Evolutionary conservation across 179 eudicot genomes (phyloP).

Genomic region (Beta lomatogona): DNA sequence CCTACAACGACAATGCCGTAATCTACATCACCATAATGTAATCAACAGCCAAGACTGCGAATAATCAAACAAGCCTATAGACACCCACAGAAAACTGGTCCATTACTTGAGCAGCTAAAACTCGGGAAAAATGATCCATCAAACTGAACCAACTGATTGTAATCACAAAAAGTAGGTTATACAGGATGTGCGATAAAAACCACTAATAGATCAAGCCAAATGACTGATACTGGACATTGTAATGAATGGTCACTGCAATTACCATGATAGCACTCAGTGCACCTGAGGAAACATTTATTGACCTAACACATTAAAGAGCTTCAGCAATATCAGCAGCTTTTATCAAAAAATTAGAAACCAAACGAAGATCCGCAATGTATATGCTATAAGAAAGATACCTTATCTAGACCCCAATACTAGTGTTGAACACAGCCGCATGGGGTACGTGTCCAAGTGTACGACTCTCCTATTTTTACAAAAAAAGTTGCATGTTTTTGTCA

Average conservation of each 20-base stretch:
- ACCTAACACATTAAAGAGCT: too few relatives aligned
- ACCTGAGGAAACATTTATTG: too few relatives aligned
- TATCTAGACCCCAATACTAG: background rate
- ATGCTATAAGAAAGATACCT: background rate
- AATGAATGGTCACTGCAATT: background rate
- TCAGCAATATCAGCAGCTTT: too few relatives aligned
- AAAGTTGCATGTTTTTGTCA: background rate
- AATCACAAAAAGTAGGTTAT: background rate
- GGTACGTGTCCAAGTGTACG: background rate
- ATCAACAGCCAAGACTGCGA: background rate
- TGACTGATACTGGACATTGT: background rate
- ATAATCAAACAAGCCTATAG: background rate
- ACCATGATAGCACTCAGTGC: background rate
- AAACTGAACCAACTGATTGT: background rate
- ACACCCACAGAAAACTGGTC: background rate
- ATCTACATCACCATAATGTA: background rate
- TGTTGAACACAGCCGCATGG: background rate
- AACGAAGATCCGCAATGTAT: too few relatives aligned
- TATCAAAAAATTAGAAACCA: too few relatives aligned
- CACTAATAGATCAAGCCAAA: background rate
- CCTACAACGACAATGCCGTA: background rate
- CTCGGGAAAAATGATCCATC: background rate
- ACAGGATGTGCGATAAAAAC: background rate
- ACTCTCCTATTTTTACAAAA: background rate
- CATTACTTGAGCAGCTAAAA: background rate